Conservation (phyloP, 768 basidiomycete genomes). For the Hydnum rufescens region DNA sequence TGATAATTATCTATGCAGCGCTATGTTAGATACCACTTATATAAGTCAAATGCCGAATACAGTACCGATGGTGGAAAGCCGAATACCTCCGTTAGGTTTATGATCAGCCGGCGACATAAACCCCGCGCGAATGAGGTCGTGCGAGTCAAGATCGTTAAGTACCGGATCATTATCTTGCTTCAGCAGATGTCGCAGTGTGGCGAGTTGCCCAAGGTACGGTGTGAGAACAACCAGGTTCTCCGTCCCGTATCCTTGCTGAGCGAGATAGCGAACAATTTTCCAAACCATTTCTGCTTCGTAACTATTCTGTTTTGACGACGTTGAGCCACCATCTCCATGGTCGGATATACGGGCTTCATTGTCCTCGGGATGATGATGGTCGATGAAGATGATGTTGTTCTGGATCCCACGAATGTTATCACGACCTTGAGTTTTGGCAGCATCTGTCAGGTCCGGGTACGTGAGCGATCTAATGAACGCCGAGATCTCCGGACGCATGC, state of each 20-base stretch:
- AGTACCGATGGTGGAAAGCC: conserved; percentile 46
- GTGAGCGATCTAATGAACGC: conserved; percentile 38
- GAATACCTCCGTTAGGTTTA: conserved; percentile 27
- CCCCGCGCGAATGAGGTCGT: conserved; percentile 38
- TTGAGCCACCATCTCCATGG: conserved; percentile 26
- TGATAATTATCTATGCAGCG: conserved; percentile 44
- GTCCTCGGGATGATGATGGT: conserved; percentile 37
- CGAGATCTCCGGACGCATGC: conserved; percentile 61
- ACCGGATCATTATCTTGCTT: conserved; percentile 33
- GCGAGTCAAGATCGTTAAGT: conserved; percentile 40
- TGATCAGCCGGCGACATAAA: conserved; percentile 24
- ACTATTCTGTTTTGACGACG: conserved; percentile 43
- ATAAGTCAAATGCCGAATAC: background rate
- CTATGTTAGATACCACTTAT: background rate
- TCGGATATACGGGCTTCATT: conserved; percentile 18
- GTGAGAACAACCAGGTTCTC: conserved; percentile 43
- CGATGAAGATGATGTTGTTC: conserved; percentile 40
- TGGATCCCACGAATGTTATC: conserved; percentile 34
- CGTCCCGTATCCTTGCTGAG: conserved; percentile 46
- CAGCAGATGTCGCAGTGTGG: conserved; percentile 28
- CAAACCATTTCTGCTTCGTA: conserved; percentile 40
- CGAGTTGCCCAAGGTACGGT: conserved; percentile 48
- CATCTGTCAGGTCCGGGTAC: conserved; percentile 44
- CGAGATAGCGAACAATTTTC: conserved; percentile 43
- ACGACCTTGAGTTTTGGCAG: conserved; percentile 28